These are phyloP conservation scores for Alternaria angustiovoidea DNA, from an alignment of 2,329 filamentous ascomycete species.

Conservation along the genomic window DNA sequence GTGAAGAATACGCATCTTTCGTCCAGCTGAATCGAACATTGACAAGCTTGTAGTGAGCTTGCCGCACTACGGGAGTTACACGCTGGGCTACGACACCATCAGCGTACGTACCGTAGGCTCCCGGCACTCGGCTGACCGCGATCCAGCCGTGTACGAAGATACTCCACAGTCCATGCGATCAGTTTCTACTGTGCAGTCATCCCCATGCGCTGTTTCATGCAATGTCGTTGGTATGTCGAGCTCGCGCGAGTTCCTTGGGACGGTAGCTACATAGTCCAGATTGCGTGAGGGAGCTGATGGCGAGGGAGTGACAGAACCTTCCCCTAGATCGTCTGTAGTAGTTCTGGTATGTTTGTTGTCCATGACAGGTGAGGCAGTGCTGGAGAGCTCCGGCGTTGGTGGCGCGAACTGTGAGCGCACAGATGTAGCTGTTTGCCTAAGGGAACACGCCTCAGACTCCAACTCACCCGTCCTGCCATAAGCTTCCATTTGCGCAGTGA, in stretches of 20 bases:
- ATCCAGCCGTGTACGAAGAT: conserved; percentile 30
- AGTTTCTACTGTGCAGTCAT: conserved; percentile 20
- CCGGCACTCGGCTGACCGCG: conserved; percentile 31
- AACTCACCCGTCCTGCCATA: conserved; percentile 35
- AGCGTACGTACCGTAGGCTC: conserved; percentile 37
- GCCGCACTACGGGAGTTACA: conserved; percentile 27
- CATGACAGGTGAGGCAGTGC: conserved; percentile 28
- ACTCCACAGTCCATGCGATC: conserved; percentile 32
- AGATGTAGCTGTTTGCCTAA: conserved; percentile 36
- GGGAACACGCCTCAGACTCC: conserved; percentile 40
- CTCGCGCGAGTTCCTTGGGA: conserved; percentile 12
- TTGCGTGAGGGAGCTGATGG: conserved; percentile 6
- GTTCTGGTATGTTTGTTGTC: conserved; percentile 20
- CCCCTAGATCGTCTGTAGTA: conserved; percentile 3
- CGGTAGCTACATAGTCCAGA: conserved; percentile 17
- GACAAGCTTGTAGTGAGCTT: conserved; percentile 39
- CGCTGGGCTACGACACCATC: neutral
- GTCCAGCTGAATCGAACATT: conserved; percentile 28
- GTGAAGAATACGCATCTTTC: conserved; percentile 26
- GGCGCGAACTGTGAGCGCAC: conserved; percentile 27
- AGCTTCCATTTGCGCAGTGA: conserved; percentile 33
- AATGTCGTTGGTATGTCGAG: conserved; percentile 25
- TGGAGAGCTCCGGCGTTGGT: conserved; percentile 29
- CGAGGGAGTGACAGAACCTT: conserved; percentile 25
- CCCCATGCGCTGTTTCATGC: conserved; percentile 24